Evolutionary conservation across 2,329 filamentous ascomycete species (phyloP).

Genomic region (Aspergillus ochraceus): DNA sequence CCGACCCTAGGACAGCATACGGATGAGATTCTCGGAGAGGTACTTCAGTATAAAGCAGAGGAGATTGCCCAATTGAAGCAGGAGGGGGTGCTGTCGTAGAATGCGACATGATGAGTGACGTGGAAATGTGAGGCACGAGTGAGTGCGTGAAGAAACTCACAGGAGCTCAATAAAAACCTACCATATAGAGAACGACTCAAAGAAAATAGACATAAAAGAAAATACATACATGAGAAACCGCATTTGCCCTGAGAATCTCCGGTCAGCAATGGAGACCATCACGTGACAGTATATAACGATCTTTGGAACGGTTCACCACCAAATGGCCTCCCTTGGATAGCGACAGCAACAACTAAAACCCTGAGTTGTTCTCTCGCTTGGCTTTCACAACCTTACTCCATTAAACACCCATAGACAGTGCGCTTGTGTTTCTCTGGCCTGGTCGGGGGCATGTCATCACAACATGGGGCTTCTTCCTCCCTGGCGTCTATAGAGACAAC

Average conservation of each 20-base stretch:
- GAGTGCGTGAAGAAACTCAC: background rate
- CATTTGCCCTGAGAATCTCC: background rate
- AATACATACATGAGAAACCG: background rate
- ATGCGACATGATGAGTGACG: background rate
- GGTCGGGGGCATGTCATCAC: constrained; percentile 24
- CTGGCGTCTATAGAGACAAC: constrained; percentile 26
- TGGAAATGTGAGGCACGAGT: background rate
- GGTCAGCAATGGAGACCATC: constrained; percentile 9
- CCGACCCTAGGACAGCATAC: constrained; percentile 88
- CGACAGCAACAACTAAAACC: background rate
- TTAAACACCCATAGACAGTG: background rate
- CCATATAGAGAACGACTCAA: background rate
- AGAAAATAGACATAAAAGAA: background rate
- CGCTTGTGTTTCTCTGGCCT: background rate
- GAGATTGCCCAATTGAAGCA: constrained; percentile 64
- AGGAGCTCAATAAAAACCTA: background rate
- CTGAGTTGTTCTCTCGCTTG: background rate
- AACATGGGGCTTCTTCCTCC: constrained; percentile 23
- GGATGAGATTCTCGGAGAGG: constrained; percentile 66
- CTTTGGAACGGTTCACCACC: constrained; percentile 21
- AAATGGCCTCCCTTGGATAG: background rate
- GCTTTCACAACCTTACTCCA: background rate
- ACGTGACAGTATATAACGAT: constrained; percentile 32
- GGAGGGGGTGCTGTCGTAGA: constrained; percentile 64
- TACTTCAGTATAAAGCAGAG: constrained; percentile 60